Evolutionary conservation across 1,139 yeast species (phyloP), one percentile per base, ranked within the genome.

Genomic region (Debaryomyces robertsiae): DNA sequence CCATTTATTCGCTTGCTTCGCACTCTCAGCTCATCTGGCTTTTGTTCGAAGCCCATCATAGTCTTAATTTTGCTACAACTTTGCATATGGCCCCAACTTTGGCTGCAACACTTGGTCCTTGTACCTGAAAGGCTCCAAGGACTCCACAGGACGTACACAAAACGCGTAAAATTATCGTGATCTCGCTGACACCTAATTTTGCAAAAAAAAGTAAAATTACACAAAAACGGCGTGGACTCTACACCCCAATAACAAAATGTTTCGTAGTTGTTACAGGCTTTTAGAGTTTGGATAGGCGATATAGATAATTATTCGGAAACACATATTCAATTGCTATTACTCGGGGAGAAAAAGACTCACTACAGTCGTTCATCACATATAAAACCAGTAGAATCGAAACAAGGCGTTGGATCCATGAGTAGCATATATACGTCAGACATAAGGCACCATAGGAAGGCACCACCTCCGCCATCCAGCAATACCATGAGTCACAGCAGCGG

Each of bases 371-470:
- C 10, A 33, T 25, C 30, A 25, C 18, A 15, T 16, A 15, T 18
- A 27, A 33, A 25, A 14, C 36, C 16, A 27, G 10, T 3, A 23
- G 23, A 25, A 7, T 23, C 36, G 24, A 22, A 15, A 30, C 9
- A 30, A 27, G 18, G 30, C 28, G n/a, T 15, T 13, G 30, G 25
- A 25, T 33, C 19, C 30, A 70, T 71, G 77, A 73, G 83, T 13
- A 69, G 77, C 44, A 70, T 74, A 38, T 75, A 69, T 54, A 67
- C 72, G 18, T 61, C 75, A n/a, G 75, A 72, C 49, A 58, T 72
- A 23, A 69, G 66, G 46, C 66, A 67, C 48, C 75, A 72, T 50
- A 61, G 78, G 43, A 62, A 64, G 50, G 78, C 78, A 1, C 78
- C 78, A 6, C 75, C 73, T 3, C 74, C 74, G n/a, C 73, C 73